Evolutionary conservation across 1,284 basidiomycete species (phyloP).

Genomic region (Boletus putidus): DNA sequence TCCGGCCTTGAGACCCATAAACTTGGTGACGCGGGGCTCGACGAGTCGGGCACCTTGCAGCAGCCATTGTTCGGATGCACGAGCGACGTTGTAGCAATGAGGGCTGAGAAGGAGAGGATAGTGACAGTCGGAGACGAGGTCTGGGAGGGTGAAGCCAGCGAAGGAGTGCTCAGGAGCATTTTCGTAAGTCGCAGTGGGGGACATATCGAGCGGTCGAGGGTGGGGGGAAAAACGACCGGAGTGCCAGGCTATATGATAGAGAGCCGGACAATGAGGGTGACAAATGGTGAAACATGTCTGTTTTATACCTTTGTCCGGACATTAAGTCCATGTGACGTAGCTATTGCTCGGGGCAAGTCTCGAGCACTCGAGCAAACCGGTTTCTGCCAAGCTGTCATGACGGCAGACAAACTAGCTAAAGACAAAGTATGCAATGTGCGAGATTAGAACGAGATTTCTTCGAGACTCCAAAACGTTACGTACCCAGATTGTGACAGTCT

Average conservation of each 20-base stretch:
- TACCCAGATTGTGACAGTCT: neutral
- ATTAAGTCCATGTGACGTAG: slow-evolving; percentile 6
- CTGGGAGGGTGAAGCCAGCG: slow-evolving; percentile 58
- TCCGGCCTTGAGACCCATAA: slow-evolving; percentile 62
- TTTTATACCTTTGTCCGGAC: slow-evolving; percentile 31
- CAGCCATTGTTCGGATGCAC: slow-evolving; percentile 61
- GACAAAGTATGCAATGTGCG: neutral
- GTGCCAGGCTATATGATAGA: slow-evolving; percentile 21
- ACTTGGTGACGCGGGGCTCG: slow-evolving; percentile 49
- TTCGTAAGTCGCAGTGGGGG: slow-evolving; percentile 31
- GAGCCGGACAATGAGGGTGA: slow-evolving; percentile 14
- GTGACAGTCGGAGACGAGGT: slow-evolving; percentile 60
- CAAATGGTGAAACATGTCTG: slow-evolving; percentile 26
- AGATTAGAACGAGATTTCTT: slow-evolving; percentile 1
- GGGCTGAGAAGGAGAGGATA: slow-evolving; percentile 56
- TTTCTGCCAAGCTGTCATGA: slow-evolving; percentile 7
- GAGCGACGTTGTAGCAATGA: slow-evolving; percentile 54
- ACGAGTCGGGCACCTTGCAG: slow-evolving; percentile 52
- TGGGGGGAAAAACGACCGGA: neutral
- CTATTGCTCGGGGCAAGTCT: neutral
- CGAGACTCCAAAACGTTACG: neutral
- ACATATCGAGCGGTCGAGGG: slow-evolving; percentile 21
- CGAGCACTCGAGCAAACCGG: slow-evolving; percentile 1
- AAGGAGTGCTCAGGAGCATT: slow-evolving; percentile 6
- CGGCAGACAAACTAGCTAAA: slow-evolving; percentile 3